Percentiles rank a stretch among this genome's conserved stretches.
These are phyloP conservation scores for Hypoxylon rickii DNA, from an alignment of 495 filamentous ascomycete species.

Conservation along the genomic window DNA sequence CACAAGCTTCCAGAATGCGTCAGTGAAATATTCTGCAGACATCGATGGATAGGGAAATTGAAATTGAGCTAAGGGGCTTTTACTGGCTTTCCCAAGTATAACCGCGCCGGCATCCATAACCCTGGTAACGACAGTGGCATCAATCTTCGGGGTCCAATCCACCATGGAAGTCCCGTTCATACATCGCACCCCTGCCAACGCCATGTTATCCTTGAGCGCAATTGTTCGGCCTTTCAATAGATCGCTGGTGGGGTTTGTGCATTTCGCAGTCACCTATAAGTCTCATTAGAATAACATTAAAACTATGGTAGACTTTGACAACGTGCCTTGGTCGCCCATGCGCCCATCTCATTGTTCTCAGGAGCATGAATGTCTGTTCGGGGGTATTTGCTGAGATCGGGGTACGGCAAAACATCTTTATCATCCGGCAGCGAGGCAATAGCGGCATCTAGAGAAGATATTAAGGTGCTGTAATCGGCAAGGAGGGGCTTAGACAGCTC, in stretches of 20 bases:
- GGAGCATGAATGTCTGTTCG: constrained; percentile 37
- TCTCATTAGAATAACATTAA: background rate
- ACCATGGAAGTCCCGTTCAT: constrained; percentile 45
- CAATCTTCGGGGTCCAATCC: constrained; percentile 42
- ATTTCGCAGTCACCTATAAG: constrained; percentile 35
- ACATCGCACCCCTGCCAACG: constrained; percentile 43
- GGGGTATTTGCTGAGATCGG: constrained; percentile 34
- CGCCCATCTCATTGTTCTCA: constrained; percentile 33
- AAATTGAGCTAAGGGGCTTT: constrained; percentile 1
- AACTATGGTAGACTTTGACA: background rate
- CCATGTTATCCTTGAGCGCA: constrained; percentile 47
- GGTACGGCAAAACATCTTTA: constrained; percentile 23
- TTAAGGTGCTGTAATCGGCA: constrained; percentile 22
- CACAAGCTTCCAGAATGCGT: too few species aligned
- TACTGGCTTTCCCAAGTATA: constrained; percentile 44
- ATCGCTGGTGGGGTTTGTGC: constrained; percentile 31
- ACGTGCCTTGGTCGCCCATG: constrained; percentile 38
- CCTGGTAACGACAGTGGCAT: constrained; percentile 44
- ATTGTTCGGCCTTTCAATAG: constrained; percentile 41
- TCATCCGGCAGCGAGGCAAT: constrained; percentile 31
- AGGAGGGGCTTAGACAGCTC: constrained; percentile 20
- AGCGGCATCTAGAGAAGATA: constrained; percentile 26
- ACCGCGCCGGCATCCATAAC: constrained; percentile 43
- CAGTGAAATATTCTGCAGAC: background rate
- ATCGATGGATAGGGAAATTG: background rate